Evolutionary conservation across 768 basidiomycete species (phyloP), one percentile per base, ranked within the genome.

Genomic region (Goffeauzyma gilvescens): DNA sequence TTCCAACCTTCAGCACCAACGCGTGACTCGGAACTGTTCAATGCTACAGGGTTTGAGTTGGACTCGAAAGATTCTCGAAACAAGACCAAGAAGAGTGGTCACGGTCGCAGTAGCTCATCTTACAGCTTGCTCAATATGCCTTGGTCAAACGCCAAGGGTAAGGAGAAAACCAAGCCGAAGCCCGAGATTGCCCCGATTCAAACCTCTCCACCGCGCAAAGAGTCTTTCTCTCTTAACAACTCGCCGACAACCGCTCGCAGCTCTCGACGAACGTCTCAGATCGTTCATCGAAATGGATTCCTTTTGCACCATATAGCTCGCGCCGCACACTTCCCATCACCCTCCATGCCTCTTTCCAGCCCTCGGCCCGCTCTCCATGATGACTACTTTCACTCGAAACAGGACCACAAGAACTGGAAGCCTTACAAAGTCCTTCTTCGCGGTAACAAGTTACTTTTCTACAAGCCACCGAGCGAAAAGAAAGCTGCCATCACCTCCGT

Each of bases 371-470:
- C 27, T 24, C 31, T 25, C 32, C 38, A 30, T 13, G n/a, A 33
- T 20, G 45, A 43, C 24, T 36, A 39, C 38, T 37, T 36, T 31
- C 38, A 27, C 32, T 14, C 36, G 14, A 27, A 69, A 1, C 46
- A 34, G 24, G 38, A 36, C 7, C n/a, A 32, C 27, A 83, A 83
- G 51, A 75, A 75, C 0, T 89, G 85, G 85, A 87, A 86, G 58
- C 74, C 81, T 4, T 82, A 73, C 67, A 85, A 86, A 60, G 70
- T 79, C 33, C 24, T 83, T 51, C 65, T 89, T 21, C 79, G 81
- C 55, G 85, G 84, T 5, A 74, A 78, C 10, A 87, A 87, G 59
- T 53, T 89, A 37, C 78, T 80, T 59, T 80, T 87, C 55, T 85
- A 81, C 59, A 89, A 87, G 54, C 75, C 81, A 0, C 81, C 84